These are phyloP conservation scores for Neurospora sp. DNA, from an alignment of 495 filamentous ascomycete genomes.

Conservation along the genomic window DNA sequence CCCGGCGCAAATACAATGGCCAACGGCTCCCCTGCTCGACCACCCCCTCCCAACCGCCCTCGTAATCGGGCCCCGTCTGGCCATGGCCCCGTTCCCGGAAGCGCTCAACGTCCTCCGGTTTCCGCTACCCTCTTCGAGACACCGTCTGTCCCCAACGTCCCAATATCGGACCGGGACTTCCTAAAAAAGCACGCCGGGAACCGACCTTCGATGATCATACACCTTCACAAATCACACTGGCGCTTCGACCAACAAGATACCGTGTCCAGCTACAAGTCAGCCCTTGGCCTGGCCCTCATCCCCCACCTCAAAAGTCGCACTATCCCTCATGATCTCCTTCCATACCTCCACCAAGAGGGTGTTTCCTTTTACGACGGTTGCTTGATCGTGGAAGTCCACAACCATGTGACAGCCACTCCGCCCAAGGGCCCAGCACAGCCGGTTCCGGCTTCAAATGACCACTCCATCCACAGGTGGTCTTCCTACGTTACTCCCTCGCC, in stretches of 20 bases:
- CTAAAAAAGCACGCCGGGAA: conserved; percentile 69
- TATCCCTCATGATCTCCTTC: conserved; percentile 44
- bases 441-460: conserved; percentile 49
- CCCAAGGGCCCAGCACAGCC: conserved; percentile 32
- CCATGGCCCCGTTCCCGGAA: conserved; percentile 25
- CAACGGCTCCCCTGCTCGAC: conserved; percentile 22
- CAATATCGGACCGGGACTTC: conserved; percentile 62
- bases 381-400: conserved; percentile 83
- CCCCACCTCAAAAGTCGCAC: conserved; percentile 50
- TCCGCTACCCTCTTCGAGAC: background rate
- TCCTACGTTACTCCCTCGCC: conserved; percentile 79
- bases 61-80: conserved; percentile 42
- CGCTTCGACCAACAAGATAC: conserved; percentile 93
- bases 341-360: conserved; percentile 48
- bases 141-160: conserved; percentile 15
- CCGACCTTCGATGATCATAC: conserved; percentile 73
- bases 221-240: conserved; percentile 77
- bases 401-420: conserved; percentile 39
- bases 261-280: conserved; percentile 79
- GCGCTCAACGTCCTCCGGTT: background rate
- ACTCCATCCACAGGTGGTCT: conserved; percentile 86
- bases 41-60: conserved; percentile 31
- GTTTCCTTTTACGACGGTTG: conserved; percentile 93
- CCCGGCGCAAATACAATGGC: conserved; percentile 33
- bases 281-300: conserved; percentile 68